phyloP scores from a whole-genome alignment of 805 yeast species.

The Candida corydali region DNA sequence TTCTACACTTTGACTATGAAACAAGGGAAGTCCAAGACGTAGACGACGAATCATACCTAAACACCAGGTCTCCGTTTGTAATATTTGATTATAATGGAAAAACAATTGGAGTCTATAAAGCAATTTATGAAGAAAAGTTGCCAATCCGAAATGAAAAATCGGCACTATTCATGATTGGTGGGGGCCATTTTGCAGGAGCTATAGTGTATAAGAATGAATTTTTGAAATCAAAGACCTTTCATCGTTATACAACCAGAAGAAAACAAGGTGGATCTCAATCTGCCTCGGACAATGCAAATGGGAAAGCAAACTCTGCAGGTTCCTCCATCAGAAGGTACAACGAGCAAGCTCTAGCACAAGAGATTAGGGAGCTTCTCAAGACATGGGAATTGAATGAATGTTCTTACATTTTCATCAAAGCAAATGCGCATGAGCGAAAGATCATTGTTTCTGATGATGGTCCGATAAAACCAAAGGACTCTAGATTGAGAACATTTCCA shows the following conservation, averaged over 20 bases:
- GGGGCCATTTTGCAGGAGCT: slow-evolving; percentile 98
- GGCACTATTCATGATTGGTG: slow-evolving; percentile 90
- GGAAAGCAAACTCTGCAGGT: slow-evolving; percentile 96
- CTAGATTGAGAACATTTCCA: slow-evolving; percentile 68
- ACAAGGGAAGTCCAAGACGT: slow-evolving; percentile 16
- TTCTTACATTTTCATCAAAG: slow-evolving; percentile 70
- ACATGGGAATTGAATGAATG: slow-evolving; percentile 71
- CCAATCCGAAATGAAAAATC: slow-evolving; percentile 56
- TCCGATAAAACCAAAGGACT: slow-evolving; percentile 49
- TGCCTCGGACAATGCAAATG: slow-evolving; percentile 86
- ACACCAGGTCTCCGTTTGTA: slow-evolving; percentile 69
- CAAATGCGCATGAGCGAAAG: slow-evolving; percentile 61
- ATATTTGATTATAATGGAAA: slow-evolving; percentile 49
- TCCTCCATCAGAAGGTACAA: slow-evolving; percentile 84
- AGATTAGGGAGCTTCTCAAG: slow-evolving; percentile 63
- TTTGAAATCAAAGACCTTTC: slow-evolving; percentile 79
- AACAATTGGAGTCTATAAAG: slow-evolving; percentile 66
- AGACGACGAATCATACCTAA: slow-evolving; percentile 46
- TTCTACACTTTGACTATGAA: slow-evolving; percentile 52
- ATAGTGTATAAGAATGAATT: slow-evolving; percentile 71
- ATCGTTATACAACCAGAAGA: slow-evolving; percentile 91
- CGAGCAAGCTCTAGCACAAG: slow-evolving; percentile 76
- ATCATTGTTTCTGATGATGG: slow-evolving; percentile 66
- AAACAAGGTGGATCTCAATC: slow-evolving; percentile 98
- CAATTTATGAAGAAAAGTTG: slow-evolving; percentile 46